Percentiles rank a stretch among this genome's conserved stretches.
These are phyloP conservation scores for Mucor circinelloides DNA, from an alignment of 371 early-diverging fungal genomes.

Conservation along the genomic window DNA sequence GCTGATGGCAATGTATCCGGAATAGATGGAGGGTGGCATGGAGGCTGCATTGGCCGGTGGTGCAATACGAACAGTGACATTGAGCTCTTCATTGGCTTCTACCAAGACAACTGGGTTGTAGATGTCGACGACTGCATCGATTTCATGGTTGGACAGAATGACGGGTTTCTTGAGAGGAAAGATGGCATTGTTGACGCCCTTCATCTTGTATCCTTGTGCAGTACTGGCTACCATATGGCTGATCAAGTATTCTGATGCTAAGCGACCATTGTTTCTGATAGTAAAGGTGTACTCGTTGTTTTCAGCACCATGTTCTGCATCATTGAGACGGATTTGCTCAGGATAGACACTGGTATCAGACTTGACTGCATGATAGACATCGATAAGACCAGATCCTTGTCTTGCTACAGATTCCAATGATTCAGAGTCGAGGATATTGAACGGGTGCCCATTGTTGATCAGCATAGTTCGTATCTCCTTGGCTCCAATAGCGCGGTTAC, in stretches of 20 bases:
- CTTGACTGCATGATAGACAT: constrained; percentile 61
- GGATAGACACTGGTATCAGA: constrained; percentile 60
- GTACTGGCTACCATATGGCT: constrained; percentile 46
- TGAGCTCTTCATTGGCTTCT: constrained; percentile 24
- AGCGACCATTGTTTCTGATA: constrained; percentile 61
- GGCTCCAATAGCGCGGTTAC: constrained; percentile 23
- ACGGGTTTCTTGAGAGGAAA: constrained; percentile 34
- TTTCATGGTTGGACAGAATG: constrained; percentile 7
- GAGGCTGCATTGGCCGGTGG: constrained; percentile 22
- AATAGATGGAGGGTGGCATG: constrained; percentile 40
- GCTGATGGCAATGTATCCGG: constrained; percentile 35
- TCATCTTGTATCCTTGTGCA: constrained; percentile 42
- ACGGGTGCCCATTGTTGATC: constrained; percentile 58
- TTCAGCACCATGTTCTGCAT: constrained; percentile 49
- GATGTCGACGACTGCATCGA: constrained; percentile 33
- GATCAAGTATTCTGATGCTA: constrained; percentile 54
- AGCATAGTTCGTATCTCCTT: constrained; percentile 36
- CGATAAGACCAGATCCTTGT: constrained; percentile 79
- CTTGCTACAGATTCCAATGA: constrained; percentile 48
- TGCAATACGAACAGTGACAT: constrained; percentile 30
- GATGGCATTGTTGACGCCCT: background rate
- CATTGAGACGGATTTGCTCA: constrained; percentile 66
- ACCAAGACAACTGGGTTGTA: constrained; percentile 16
- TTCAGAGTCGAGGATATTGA: constrained; percentile 34
- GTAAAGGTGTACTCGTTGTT: constrained; percentile 50